phyloP scores from a whole-genome alignment of 2,329 filamentous ascomycete genomes.

The Stachybotrys echinatus region DNA sequence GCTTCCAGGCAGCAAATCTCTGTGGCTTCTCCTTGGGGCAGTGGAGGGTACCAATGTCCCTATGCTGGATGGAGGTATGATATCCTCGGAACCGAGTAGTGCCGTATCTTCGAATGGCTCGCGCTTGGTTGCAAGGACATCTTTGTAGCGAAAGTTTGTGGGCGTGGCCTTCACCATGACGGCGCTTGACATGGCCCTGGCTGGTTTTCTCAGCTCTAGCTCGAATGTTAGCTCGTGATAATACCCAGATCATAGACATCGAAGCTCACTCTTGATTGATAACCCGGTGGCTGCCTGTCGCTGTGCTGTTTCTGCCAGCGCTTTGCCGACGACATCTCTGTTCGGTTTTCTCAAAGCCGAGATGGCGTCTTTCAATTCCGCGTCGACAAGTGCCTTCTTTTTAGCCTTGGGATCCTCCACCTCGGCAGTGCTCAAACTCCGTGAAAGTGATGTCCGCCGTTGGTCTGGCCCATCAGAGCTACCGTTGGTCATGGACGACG shows the following conservation, averaged over 20 bases:
- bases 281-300: constrained; percentile 45
- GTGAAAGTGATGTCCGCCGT: constrained; percentile 23
- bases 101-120: constrained; percentile 14
- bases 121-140: constrained; percentile 34
- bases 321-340: constrained; percentile 61
- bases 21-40: constrained; percentile 24
- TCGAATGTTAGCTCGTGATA: constrained; percentile 20
- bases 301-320: constrained; percentile 63
- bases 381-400: constrained; percentile 62
- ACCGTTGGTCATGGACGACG: constrained; percentile 40
- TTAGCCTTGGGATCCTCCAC: constrained; percentile 52
- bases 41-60: constrained; percentile 36
- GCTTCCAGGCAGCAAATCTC: constrained; percentile 22
- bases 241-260: not conserved
- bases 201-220: constrained; percentile 48
- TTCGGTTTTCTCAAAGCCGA: constrained; percentile 71
- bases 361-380: constrained; percentile 70
- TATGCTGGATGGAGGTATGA: constrained; percentile 31
- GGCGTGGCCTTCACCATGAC: constrained; percentile 55
- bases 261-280: constrained; percentile 42
- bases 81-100: constrained; percentile 18
- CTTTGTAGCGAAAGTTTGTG: constrained; percentile 47
- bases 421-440: constrained; percentile 42
- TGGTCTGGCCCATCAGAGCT: not conserved
- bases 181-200: constrained; percentile 28